A percentile compares a stretch with the other conserved stretches of the same genome.
Conservation (phyloP, 345 rosid genomes). For the Draba incana region DNA sequence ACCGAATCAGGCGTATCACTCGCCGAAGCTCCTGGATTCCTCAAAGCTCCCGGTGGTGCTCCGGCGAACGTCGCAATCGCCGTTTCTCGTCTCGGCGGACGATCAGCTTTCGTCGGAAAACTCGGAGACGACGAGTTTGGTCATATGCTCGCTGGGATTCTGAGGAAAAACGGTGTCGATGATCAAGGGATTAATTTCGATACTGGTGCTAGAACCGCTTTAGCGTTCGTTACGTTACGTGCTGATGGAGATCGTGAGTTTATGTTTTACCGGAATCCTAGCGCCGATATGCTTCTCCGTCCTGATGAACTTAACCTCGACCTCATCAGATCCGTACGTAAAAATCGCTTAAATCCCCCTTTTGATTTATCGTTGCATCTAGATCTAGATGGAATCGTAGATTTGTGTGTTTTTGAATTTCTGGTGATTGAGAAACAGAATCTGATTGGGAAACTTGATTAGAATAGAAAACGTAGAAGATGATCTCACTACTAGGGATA, state of each 20-base stretch:
- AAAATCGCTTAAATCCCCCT: neutral
- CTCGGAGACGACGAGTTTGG: slow-evolving; percentile 74
- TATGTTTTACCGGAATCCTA: slow-evolving; percentile 70
- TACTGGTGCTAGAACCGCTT: slow-evolving; percentile 62
- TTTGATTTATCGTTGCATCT: no score
- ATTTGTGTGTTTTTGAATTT: slow-evolving; percentile 4
- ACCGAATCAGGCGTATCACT: slow-evolving; percentile 63
- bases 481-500: slow-evolving; percentile 14
- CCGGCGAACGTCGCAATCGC: slow-evolving; percentile 74
- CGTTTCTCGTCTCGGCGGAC: slow-evolving; percentile 56
- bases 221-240: slow-evolving; percentile 65
- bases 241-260: slow-evolving; percentile 71
- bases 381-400: slow-evolving; percentile 22
- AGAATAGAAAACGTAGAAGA: slow-evolving; percentile 20
- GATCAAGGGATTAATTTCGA: slow-evolving; percentile 62
- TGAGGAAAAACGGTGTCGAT: slow-evolving; percentile 57
- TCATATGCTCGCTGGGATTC: slow-evolving; percentile 58
- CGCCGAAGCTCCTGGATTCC: slow-evolving; percentile 64
- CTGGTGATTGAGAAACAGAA: slow-evolving; percentile 3
- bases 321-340: slow-evolving; percentile 56
- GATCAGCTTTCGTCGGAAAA: slow-evolving; percentile 62
- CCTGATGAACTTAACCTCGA: slow-evolving; percentile 59
- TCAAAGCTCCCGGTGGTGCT: slow-evolving; percentile 71
- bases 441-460: slow-evolving; percentile 11
- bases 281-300: slow-evolving; percentile 74